Conservation (phyloP, 345 rosid species). For the Aquilaria malaccensis region DNA sequence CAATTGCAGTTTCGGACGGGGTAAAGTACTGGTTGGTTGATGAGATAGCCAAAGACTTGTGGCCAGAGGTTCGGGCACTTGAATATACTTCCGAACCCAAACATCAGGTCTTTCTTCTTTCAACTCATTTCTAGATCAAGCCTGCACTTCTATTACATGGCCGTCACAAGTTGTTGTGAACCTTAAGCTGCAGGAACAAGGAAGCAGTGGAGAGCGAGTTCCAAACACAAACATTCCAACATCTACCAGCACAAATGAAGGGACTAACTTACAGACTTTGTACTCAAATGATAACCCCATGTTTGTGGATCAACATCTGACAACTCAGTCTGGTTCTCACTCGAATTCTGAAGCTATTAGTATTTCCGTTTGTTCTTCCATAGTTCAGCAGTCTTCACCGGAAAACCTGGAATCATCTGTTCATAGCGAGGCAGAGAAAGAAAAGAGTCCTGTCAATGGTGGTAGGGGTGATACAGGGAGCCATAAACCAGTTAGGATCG, state of each 20-base stretch:
- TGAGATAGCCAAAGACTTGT: constrained; percentile 42
- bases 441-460: not conserved
- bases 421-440: constrained; percentile 7
- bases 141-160: not conserved
- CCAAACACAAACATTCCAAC: constrained; percentile 3
- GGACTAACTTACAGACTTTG: constrained; percentile 9
- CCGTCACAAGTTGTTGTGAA: not conserved
- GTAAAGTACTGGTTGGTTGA: constrained; percentile 41
- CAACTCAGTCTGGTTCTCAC: constrained; percentile 1
- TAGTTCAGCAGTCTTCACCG: constrained; percentile 23
- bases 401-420: constrained; percentile 13
- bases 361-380: constrained; percentile 21
- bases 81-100: constrained; percentile 43
- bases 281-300: constrained; percentile 11
- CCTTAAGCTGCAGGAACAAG: constrained; percentile 19
- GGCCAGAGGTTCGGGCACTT: constrained; percentile 42
- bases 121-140: not conserved
- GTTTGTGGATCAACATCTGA: constrained; percentile 11
- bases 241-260: not conserved
- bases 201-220: constrained; percentile 5
- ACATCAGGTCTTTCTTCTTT: constrained; percentile 25
- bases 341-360: constrained; percentile 14
- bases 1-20: constrained; percentile 37
- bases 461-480: constrained; percentile 8
- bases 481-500: constrained; percentile 2